These are phyloP conservation scores for Auriscalpium vulgare DNA, from an alignment of 768 basidiomycete genomes.

Conservation along the genomic window DNA sequence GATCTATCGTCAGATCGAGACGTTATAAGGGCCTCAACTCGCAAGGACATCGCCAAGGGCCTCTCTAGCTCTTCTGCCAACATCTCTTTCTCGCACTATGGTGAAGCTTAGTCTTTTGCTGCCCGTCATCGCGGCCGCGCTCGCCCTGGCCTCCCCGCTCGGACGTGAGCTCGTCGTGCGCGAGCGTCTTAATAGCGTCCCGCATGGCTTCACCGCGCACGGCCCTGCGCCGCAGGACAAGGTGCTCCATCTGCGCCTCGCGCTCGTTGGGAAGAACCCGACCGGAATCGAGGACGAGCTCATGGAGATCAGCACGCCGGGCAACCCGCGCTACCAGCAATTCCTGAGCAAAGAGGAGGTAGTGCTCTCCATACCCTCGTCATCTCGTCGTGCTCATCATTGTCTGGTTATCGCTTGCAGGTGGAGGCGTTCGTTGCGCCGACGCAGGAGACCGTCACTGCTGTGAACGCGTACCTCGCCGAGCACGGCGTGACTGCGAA, in stretches of 20 bases:
- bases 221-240: neutral
- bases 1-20: neutral
- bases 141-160: neutral
- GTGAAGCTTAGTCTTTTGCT: neutral
- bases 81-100: neutral
- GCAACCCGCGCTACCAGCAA: neutral
- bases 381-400: neutral
- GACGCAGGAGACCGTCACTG: neutral
- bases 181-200: neutral
- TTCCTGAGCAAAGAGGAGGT: neutral
- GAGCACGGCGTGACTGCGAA: conserved; percentile 7
- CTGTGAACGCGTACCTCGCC: conserved; percentile 2
- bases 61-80: neutral
- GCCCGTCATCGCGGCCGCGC: neutral
- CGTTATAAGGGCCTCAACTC: neutral
- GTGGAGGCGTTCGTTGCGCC: conserved; percentile 1
- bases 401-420: neutral
- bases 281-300: neutral
- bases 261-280: neutral
- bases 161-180: neutral
- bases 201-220: neutral
- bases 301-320: neutral
- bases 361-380: neutral
- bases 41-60: neutral
- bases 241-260: neutral